A percentile compares a stretch with the other conserved stretches of the same genome.
Conservation (phyloP, 164 flowering plant genomes). For the Malania oleifera region DNA sequence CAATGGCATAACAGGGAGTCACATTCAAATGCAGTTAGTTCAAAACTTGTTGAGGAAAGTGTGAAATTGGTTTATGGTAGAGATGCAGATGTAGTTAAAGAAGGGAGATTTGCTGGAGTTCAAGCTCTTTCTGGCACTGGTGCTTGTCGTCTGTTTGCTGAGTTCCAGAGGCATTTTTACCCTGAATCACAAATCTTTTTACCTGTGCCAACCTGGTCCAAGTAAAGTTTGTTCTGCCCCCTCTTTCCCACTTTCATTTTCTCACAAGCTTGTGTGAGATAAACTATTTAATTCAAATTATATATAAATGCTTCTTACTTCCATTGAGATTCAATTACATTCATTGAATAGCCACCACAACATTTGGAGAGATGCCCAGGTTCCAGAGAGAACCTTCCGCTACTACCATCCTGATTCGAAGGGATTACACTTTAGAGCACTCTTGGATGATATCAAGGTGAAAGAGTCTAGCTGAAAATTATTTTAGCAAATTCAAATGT, state of each 20-base stretch:
- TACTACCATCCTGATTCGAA: constrained; percentile 32
- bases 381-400: constrained; percentile 26
- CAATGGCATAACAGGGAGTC: constrained; percentile 27
- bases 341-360: constrained; percentile 26
- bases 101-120: constrained; percentile 30
- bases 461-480: neutral
- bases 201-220: constrained; percentile 39
- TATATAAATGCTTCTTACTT: neutral
- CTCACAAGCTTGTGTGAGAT: neutral
- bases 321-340: neutral
- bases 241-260: neutral
- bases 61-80: constrained; percentile 26
- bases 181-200: constrained; percentile 25
- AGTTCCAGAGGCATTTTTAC: constrained; percentile 30
- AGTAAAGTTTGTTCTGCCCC: constrained; percentile 14
- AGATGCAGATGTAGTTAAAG: constrained; percentile 25
- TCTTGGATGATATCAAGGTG: constrained; percentile 38
- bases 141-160: constrained; percentile 41
- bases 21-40: constrained; percentile 17
- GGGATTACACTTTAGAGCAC: constrained; percentile 29
- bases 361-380: constrained; percentile 44
- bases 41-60: constrained; percentile 32
- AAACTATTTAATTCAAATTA: too few relatives aligned
- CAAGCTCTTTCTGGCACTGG: constrained; percentile 41
- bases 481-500: too few relatives aligned